Evolutionary conservation across 441 rosid genomes (phyloP).

Genomic region (Pelargonium citronellum): DNA sequence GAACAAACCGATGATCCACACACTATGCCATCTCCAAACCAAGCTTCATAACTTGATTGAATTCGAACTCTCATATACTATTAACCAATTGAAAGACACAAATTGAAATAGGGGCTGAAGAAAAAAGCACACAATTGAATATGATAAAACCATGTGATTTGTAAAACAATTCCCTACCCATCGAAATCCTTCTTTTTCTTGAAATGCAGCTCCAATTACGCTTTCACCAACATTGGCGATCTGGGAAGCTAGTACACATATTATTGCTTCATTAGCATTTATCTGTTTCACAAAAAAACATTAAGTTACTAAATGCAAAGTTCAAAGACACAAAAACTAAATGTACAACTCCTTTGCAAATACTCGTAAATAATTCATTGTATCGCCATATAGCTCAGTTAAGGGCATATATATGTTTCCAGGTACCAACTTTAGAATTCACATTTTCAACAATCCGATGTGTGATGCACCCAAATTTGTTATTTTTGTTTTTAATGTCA

Average conservation of each 20-base stretch:
- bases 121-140: neutral
- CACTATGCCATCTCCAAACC: too few relatives aligned
- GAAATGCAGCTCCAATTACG: slow-evolving; percentile 72
- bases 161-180: slow-evolving; percentile 49
- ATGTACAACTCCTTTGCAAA: neutral
- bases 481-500: neutral
- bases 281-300: slow-evolving; percentile 39
- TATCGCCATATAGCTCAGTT: neutral
- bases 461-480: neutral
- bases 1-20: too few relatives aligned
- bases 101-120: neutral
- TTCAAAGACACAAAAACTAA: neutral
- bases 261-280: slow-evolving; percentile 50
- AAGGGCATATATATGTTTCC: neutral
- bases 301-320: neutral
- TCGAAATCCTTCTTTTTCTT: slow-evolving; percentile 74
- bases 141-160: slow-evolving; percentile 1
- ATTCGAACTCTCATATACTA: neutral
- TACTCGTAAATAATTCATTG: neutral
- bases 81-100: neutral
- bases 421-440: neutral
- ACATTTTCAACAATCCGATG: neutral
- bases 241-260: slow-evolving; percentile 84
- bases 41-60: neutral
- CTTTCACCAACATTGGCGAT: slow-evolving; percentile 92